These are phyloP conservation scores for Plectranthus barbatus DNA, from an alignment of 257 asterid genomes.

Conservation along the genomic window DNA sequence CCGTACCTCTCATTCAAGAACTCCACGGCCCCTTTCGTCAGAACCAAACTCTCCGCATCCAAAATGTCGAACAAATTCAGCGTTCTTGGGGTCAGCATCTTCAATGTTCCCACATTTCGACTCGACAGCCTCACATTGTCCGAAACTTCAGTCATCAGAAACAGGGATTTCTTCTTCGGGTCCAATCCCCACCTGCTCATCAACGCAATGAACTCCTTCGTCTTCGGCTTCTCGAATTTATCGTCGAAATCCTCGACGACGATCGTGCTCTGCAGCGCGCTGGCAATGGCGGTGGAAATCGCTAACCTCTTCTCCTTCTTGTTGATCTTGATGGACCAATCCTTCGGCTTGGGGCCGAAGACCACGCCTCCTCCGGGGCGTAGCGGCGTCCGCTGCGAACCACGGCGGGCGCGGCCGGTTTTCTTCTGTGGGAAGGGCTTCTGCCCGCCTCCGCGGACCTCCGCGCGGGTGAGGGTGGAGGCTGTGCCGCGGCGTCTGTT, in stretches of 20 bases:
- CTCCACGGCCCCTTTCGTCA: conserved; percentile 68
- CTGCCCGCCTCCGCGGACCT: conserved; percentile 86
- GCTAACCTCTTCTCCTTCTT: conserved; percentile 85
- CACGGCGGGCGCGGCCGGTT: conserved; percentile 88
- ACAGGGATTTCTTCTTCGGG: conserved; percentile 74
- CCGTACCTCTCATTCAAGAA: conserved; percentile 86
- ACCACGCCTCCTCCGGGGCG: conserved; percentile 95
- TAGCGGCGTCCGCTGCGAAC: conserved; percentile 83
- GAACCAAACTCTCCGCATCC: conserved; percentile 71
- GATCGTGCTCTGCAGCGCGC: conserved; percentile 62
- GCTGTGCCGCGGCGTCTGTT: conserved; percentile 95
- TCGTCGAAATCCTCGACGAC: conserved; percentile 79
- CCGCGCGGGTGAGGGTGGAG: conserved; percentile 88
- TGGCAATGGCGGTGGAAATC: conserved; percentile 73
- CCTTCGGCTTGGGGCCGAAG: conserved; percentile 93
- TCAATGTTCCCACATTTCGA: conserved; percentile 70
- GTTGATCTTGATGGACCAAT: conserved; percentile 85
- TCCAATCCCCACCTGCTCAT: conserved; percentile 79
- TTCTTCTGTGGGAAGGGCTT: conserved; percentile 88
- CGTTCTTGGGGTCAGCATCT: conserved; percentile 88
- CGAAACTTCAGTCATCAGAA: conserved; percentile 65
- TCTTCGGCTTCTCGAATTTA: conserved; percentile 75
- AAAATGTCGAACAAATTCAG: conserved; percentile 80
- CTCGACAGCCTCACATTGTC: conserved; percentile 68
- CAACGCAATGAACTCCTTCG: conserved; percentile 72